Evolutionary conservation across 2,329 filamentous ascomycete genomes (phyloP).

Genomic region (Neopestalotiopsis sp.): DNA sequence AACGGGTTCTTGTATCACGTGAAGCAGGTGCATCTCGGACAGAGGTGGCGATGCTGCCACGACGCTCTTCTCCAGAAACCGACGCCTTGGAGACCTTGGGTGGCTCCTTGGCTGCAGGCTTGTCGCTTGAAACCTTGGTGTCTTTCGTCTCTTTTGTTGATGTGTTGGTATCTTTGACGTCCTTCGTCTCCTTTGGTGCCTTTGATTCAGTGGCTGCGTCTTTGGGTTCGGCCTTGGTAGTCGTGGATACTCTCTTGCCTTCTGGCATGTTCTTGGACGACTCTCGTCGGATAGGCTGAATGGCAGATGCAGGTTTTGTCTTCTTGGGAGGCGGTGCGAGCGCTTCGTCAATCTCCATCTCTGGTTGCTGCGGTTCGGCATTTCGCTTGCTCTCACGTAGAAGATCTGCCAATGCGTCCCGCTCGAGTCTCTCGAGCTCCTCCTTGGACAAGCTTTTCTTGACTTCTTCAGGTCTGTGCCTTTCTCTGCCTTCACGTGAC

Average conservation of each 20-base stretch:
- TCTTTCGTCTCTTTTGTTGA: constrained; percentile 27
- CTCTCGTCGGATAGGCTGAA: constrained; percentile 58
- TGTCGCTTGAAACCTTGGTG: constrained; percentile 23
- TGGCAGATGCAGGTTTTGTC: constrained; percentile 59
- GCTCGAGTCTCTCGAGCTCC: constrained; percentile 61
- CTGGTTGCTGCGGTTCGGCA: constrained; percentile 53
- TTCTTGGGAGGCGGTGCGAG: constrained; percentile 60
- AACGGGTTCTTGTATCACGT: constrained; percentile 30
- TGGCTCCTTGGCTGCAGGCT: constrained; percentile 25
- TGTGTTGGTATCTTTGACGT: constrained; percentile 27
- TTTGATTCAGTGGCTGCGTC: constrained; percentile 29
- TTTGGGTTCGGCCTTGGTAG: constrained; percentile 38
- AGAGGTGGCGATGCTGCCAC: constrained; percentile 30
- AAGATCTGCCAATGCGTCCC: constrained; percentile 62
- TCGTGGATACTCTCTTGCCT: constrained; percentile 41
- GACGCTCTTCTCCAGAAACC: constrained; percentile 31
- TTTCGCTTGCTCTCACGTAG: constrained; percentile 62
- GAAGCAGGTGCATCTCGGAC: constrained; percentile 27
- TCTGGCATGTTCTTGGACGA: constrained; percentile 47
- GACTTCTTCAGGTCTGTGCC: constrained; percentile 45
- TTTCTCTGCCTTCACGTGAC: constrained; percentile 42
- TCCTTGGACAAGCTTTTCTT: constrained; percentile 63
- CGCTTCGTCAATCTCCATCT: constrained; percentile 61
- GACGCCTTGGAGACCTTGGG: constrained; percentile 24
- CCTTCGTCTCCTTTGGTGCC: constrained; percentile 27